These are phyloP conservation scores for Eimeria zaria DNA, from an alignment of 169 alveolate genomes.

Conservation along the genomic window DNA sequence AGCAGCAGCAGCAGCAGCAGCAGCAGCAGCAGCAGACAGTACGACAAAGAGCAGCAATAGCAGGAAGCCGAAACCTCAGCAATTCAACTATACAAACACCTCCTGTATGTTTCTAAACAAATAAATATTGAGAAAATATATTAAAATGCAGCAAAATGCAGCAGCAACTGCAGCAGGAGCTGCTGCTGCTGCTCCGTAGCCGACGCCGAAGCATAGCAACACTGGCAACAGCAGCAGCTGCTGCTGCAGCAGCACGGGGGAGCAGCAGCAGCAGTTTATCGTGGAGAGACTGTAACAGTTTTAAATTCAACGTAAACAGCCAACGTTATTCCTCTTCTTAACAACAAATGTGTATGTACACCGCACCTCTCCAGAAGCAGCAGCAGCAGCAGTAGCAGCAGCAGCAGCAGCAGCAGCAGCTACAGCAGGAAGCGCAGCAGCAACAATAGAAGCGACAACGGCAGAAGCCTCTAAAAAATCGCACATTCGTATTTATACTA, in stretches of 20 bases:
- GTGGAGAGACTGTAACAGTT: not conserved
- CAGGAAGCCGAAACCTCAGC: not conserved
- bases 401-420: not conserved
- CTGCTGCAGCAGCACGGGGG: not conserved
- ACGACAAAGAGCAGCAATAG: not conserved
- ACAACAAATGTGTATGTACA: not conserved
- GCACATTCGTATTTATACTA: not conserved
- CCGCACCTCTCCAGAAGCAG: not conserved
- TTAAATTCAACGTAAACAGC: not conserved
- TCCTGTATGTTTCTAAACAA: not conserved
- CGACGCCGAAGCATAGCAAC: not conserved
- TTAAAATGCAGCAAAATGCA: not conserved
- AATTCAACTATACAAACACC: not conserved
- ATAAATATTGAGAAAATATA: not conserved
- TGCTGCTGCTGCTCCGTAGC: not conserved
- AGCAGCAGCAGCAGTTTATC: not conserved
- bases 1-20: not conserved
- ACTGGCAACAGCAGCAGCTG: not conserved
- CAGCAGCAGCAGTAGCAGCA: conserved; percentile 2
- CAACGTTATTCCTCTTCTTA: not conserved
- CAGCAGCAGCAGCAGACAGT: not conserved
- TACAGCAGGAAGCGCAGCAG: not conserved
- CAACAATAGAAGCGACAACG: not conserved
- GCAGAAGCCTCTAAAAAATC: not conserved
- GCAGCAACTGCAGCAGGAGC: not conserved